Base-by-base conservation (phyloP, 495 filamentous ascomycete genomes). In the Daldinia concentrica region DNA sequence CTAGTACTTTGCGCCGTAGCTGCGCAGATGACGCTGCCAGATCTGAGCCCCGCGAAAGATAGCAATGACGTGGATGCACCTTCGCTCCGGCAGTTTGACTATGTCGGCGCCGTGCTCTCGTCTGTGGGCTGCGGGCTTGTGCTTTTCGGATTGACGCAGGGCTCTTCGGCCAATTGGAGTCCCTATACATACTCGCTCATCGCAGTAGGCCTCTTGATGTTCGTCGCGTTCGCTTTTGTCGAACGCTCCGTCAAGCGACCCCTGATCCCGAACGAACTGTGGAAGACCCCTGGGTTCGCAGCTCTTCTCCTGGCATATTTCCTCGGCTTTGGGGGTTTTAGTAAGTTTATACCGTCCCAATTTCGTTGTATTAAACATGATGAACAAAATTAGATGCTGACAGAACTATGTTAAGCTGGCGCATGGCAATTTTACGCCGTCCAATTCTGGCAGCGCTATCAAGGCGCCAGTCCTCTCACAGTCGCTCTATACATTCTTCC, bases 1-100 rank as follows among this genome's bases (percentile, higher is more conserved):
- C 82, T 92, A 83, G 89, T 83, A 79, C 4, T 91, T 84, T 88
- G 80, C 82, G 7, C 90, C 79, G 69, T 91, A 77, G 36, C 78
- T 80, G 57, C 81, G 82, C 12, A 62, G 79, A 9, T 65, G 81
- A 22, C 83, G 76, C 14, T 78, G 72, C 52, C 69, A 79, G 22
- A 77, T 82, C 24, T 82, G 1, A 80, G 74, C 30, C 68, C 81
- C 37, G 72, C 66, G 19, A 77, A 74, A 50, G 74, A 76, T 34
- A 72, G 64, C 54, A 41, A 63, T 7, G 57, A 73, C 41, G 69
- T 39, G 15, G 73, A 80, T 32, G 58, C 39, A 15, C 59, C 64
- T 8, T 76, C 68, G 37, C 63, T 73, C 22, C 50, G 55, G 15
- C 73, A 56, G 65, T 75, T 88, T 6, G 89, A 91, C 69, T 77